phyloP scores from a whole-genome alignment of 148 eudicot species.

The Dysphania ambrosioides region DNA sequence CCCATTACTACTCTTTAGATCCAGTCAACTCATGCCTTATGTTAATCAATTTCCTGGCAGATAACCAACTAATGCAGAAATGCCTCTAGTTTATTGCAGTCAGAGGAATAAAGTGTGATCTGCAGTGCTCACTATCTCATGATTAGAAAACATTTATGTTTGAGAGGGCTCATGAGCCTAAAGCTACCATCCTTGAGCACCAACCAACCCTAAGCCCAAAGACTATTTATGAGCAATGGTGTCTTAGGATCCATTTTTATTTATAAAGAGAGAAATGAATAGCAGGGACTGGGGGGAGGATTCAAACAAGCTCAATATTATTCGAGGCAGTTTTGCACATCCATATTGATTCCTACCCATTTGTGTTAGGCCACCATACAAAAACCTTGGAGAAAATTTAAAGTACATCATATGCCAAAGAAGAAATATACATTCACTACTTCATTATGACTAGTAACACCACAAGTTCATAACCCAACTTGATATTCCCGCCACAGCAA shows the following conservation, averaged over 20 bases:
- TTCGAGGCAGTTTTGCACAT: background rate
- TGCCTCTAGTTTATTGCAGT: background rate
- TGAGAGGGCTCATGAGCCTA: background rate
- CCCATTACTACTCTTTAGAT: background rate
- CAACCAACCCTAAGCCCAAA: background rate
- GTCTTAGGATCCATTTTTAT: background rate
- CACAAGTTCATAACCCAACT: background rate
- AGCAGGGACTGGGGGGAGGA: background rate
- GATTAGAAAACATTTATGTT: background rate
- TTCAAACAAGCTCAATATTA: background rate
- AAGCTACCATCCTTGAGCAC: background rate
- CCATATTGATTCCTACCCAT: background rate
- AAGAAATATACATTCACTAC: background rate
- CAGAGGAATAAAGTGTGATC: background rate
- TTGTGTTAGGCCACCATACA: background rate
- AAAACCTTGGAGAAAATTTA: background rate
- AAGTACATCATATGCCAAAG: background rate
- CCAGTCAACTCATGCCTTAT: background rate
- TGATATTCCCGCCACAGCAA: background rate
- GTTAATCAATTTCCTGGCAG: background rate
- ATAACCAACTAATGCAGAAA: background rate
- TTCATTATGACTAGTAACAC: background rate
- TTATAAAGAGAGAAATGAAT: background rate
- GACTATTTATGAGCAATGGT: background rate
- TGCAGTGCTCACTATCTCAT: background rate